These are phyloP conservation scores for Fusarium sp. DNA, from an alignment of 2,329 filamentous ascomycete genomes.

Conservation along the genomic window DNA sequence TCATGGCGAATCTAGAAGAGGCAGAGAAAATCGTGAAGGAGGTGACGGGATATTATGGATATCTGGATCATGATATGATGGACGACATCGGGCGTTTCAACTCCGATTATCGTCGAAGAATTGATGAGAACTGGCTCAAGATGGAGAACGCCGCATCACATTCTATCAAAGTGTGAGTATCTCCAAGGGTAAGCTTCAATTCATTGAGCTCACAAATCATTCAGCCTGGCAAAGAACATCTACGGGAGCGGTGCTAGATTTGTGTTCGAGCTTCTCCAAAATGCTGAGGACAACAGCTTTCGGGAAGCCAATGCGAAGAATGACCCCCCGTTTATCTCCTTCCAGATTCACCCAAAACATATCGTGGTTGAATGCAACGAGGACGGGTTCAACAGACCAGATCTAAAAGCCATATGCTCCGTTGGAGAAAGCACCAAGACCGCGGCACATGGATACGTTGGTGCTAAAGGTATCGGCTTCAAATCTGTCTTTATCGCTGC, in stretches of 20 bases:
- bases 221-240: constrained; percentile 32
- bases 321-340: constrained; percentile 8
- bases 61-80: constrained; percentile 31
- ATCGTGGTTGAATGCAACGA: constrained; percentile 40
- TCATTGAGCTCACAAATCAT: rapidly evolving
- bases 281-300: constrained; percentile 35
- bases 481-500: constrained; percentile 35
- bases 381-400: constrained; percentile 19
- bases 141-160: constrained; percentile 28
- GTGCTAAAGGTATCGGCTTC: constrained; percentile 37
- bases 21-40: constrained; percentile 26
- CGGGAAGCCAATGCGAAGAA: not conserved
- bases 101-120: constrained; percentile 26
- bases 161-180: constrained; percentile 32
- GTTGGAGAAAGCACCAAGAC: constrained; percentile 33
- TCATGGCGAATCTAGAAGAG: constrained; percentile 26
- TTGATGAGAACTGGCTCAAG: constrained; percentile 33
- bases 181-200: rapidly evolving
- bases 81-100: constrained; percentile 28
- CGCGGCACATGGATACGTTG: constrained; percentile 29
- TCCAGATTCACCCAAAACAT: constrained; percentile 23
- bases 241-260: constrained; percentile 37
- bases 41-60: constrained; percentile 27
- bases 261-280: constrained; percentile 41
- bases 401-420: constrained; percentile 32